Base-by-base conservation (phyloP, 2,329 filamentous ascomycete genomes). In the Helotiales sp. region DNA sequence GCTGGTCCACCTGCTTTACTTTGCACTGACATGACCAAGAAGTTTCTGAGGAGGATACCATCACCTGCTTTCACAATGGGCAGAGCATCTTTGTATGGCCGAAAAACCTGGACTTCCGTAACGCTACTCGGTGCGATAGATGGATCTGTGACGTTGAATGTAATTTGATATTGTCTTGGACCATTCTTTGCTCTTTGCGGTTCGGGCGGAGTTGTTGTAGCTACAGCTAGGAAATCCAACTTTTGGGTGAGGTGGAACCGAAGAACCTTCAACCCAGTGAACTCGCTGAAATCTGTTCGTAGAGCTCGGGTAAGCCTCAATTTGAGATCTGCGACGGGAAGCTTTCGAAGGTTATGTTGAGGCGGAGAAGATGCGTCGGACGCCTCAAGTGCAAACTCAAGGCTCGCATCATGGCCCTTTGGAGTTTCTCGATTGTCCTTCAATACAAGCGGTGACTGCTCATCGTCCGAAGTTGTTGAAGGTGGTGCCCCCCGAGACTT, bases 91-190 rank as follows among this genome's bases (percentile, higher is more conserved):
- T 84, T 84, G 73, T 90, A 86, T 11, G 86, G 84, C 15, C 87
- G 83, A 77, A 85, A 88, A 17, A 90, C 77, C 70, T 86, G 83
- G 28, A 87, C 86, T 73, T 88, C 83, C 13, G 80, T 80, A 1
- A 88, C 83, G 15, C 78, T 75, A 10, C 79, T 77, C 1, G 86
- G 84, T 3, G 83, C 83, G 22, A 83, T 80, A 1, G 85, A 84
- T 28, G 85, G 82, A 72, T 90, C 88, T 0, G 84, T 86, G 13
- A 88, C 78, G 47, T 82, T 84, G 69, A 90, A 85, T 17, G 84
- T 82, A 72, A 88, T 82, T 77, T 86, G 83, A 77, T 84, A 89
- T 73, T 89, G 86, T 24, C 87, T 81, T 3, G 86, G 86, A 0
- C 86, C 86, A 67, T 81, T 79, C 73, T 87, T 88, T 28, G 85